Base-by-base conservation (phyloP, 257 asterid genomes). In the Avicennia marina region DNA sequence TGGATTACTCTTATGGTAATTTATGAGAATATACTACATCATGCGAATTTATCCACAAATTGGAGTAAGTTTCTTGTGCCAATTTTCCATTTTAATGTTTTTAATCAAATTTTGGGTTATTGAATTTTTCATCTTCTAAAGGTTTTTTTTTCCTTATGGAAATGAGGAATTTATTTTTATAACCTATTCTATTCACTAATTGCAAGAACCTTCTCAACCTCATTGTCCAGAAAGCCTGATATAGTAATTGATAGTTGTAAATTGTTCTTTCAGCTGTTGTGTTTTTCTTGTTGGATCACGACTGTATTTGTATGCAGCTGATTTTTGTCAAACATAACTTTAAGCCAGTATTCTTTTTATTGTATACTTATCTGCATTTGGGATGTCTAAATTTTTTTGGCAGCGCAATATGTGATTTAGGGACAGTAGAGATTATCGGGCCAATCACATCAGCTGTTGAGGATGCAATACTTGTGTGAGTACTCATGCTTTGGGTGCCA, bases 401-500 rank as follows among this genome's bases (percentile, higher is more conserved):
- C 87, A 93, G 98, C 62, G 65, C 97, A 71, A 36, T 81, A 57
- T 93, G 95, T 68, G 94, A 82, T 68, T 63, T 89, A 2, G 95
- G 98, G 74, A 89, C 96, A 24, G 97, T 93, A 11, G 97, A 78
- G 87, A 69, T 93, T 47, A 82, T 93, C 29, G 98, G 98, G 38
- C 94, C 98, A 55, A 81, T 93, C 62, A 58, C 98, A 56, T 75
- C 96, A 45, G 74, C 75, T 61, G 95, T 89, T 65, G 98, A 93
- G 80, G 98, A 93, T 73, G 64, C 88, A 31, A 68, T 82, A 53
- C 90, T 93, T 55, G 96, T 93, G 98, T 93, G 81, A 85, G 98
- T 72, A 61, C 36, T 24, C 40, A 21, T 67, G 50, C 52, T 63
- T 63, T 26, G 44, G 58, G 58, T 42, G 47, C 59, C 19, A 20